Percentiles rank a stretch among this genome's conserved stretches.
phyloP scores from a whole-genome alignment of 768 basidiomycete genomes.

The Leccinum rimulosum region DNA sequence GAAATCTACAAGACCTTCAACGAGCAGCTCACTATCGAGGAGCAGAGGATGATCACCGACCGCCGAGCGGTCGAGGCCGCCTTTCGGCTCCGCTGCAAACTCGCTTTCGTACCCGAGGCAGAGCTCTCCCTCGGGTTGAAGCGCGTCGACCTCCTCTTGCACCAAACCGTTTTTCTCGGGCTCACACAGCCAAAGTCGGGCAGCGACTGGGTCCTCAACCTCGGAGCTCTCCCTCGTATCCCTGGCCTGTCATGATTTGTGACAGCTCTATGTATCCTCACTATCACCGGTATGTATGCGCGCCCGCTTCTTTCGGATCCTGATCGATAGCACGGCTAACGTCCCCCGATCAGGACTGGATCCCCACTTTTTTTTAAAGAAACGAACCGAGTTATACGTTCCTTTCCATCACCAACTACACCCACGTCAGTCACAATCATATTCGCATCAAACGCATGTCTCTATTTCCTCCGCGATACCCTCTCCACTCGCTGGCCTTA shows the following conservation, averaged over 20 bases:
- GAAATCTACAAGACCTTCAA: constrained; percentile 52
- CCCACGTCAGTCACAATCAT: constrained; percentile 9
- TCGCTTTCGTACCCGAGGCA: constrained; percentile 39
- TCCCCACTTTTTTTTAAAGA: constrained; percentile 10
- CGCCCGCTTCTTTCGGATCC: neutral
- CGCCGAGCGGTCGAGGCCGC: constrained; percentile 37
- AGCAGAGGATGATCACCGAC: constrained; percentile 35
- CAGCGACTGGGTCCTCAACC: constrained; percentile 37
- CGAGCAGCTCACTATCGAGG: constrained; percentile 43
- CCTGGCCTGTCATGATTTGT: constrained; percentile 11
- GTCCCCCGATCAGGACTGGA: constrained; percentile 21
- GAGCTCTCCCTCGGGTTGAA: constrained; percentile 49
- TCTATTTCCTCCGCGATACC: constrained; percentile 9
- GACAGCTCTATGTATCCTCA: constrained; percentile 12
- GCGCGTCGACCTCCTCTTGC: constrained; percentile 54
- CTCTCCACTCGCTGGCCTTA: neutral
- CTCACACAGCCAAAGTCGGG: constrained; percentile 39
- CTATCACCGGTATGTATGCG: constrained; percentile 18
- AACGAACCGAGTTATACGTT: constrained; percentile 10
- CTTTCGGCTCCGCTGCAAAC: constrained; percentile 47
- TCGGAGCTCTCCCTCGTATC: constrained; percentile 15
- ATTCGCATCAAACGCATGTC: constrained; percentile 17
- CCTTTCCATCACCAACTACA: constrained; percentile 15
- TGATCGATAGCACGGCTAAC: neutral
- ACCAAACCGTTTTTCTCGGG: constrained; percentile 53